phyloP scores from a whole-genome alignment of 441 rosid species.

The Gossypium trilobum region DNA sequence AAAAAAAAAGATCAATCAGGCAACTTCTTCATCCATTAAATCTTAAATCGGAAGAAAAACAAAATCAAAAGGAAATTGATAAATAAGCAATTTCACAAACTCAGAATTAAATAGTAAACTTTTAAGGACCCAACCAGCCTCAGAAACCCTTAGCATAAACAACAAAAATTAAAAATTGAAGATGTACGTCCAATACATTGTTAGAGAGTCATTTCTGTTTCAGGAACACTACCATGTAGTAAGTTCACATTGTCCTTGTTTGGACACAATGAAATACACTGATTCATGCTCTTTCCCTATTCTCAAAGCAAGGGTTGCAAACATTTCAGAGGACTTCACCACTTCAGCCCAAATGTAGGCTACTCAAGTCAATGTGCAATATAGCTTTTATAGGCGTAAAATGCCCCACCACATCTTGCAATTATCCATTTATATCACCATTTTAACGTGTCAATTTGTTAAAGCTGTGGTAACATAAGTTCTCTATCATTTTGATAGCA shows the following conservation, averaged over 20 bases:
- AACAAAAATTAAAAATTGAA: not conserved
- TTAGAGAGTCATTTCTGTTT: not conserved
- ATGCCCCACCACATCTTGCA: not conserved
- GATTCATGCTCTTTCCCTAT: not conserved
- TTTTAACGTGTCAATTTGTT: not conserved
- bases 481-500: conserved; percentile 1
- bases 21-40: conserved; percentile 13
- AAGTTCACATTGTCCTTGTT: not conserved
- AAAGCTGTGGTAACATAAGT: not conserved
- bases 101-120: not conserved
- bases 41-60: not conserved
- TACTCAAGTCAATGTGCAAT: not conserved
- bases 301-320: not conserved
- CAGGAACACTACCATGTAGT: not conserved
- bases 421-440: not conserved
- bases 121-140: conserved; percentile 2
- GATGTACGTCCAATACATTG: not conserved
- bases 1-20: conserved; percentile 27
- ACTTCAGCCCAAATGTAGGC: not conserved
- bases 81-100: not conserved
- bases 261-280: not conserved
- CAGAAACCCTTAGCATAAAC: not conserved
- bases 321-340: not conserved
- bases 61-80: not conserved
- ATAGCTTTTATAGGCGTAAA: not conserved